Percentiles rank a stretch among this genome's conserved stretches.
phyloP scores from a whole-genome alignment of 2,329 filamentous ascomycete species.

The Microdochium bolleyi region DNA sequence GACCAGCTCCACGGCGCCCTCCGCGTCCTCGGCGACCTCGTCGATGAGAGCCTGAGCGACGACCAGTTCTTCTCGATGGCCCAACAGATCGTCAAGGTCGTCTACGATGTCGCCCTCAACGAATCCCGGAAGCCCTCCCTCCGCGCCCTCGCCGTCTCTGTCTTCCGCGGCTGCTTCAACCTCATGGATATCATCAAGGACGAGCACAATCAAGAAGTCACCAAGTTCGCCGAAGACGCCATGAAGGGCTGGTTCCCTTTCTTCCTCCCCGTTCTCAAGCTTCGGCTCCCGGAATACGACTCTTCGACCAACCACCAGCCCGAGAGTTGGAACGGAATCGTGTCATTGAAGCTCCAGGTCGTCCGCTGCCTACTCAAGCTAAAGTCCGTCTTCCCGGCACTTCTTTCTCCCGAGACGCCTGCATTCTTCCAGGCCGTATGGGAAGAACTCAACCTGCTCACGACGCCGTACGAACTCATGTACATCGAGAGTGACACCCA shows the following conservation, averaged over 20 bases:
- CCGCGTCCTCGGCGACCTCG: constrained; percentile 78
- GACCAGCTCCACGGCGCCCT: constrained; percentile 81
- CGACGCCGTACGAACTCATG: constrained; percentile 67
- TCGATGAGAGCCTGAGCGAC: constrained; percentile 89
- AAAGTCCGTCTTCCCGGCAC: constrained; percentile 70
- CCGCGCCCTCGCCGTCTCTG: constrained; percentile 77
- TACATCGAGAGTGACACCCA: constrained; percentile 84
- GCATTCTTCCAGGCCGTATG: constrained; percentile 81
- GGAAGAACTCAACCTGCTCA: constrained; percentile 73
- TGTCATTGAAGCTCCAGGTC: constrained; percentile 88
- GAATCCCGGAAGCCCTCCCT: constrained; percentile 66
- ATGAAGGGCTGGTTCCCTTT: constrained; percentile 83
- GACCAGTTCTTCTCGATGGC: constrained; percentile 92
- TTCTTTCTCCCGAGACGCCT: constrained; percentile 76
- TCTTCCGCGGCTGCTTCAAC: constrained; percentile 89
- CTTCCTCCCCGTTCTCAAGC: constrained; percentile 72
- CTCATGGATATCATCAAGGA: constrained; percentile 96
- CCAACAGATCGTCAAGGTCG: constrained; percentile 71
- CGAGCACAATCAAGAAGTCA: constrained; percentile 79
- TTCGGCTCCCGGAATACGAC: constrained; percentile 60
- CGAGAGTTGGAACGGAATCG: constrained; percentile 68
- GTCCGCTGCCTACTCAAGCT: constrained; percentile 91
- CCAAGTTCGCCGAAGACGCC: constrained; percentile 80
- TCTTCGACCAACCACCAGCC: constrained; percentile 46
- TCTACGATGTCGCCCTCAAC: constrained; percentile 76